Conservation (phyloP, 108 stramenopile genomes). For the Skeletonema menzelii region DNA sequence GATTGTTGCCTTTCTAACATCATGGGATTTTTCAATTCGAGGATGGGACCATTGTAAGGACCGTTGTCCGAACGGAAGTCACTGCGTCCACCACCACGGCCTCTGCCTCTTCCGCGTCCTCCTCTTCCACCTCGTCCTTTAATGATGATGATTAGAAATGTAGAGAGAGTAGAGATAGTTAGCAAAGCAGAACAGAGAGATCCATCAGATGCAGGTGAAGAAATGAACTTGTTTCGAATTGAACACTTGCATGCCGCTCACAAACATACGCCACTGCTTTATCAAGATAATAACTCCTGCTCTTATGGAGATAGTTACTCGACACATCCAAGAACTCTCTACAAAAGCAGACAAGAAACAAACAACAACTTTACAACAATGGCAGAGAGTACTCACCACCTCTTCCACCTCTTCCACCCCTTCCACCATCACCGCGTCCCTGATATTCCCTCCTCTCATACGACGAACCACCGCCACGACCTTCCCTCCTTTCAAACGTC, state of each 20-base stretch:
- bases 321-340: too few species aligned
- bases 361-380: not conserved
- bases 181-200: not conserved
- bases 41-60: constrained; percentile 46
- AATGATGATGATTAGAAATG: not conserved
- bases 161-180: not conserved
- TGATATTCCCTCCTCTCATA: too few species aligned
- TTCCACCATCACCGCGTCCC: not conserved
- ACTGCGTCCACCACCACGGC: constrained; percentile 18
- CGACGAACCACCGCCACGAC: not conserved
- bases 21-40: constrained; percentile 79
- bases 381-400: not conserved
- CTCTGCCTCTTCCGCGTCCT: constrained; percentile 29
- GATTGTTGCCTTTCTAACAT: constrained; percentile 49
- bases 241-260: not conserved
- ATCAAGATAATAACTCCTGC: too few species aligned
- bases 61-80: not conserved
- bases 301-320: too few species aligned
- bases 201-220: not conserved
- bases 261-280: not conserved
- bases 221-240: not conserved
- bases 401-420: not conserved
- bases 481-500: constrained; percentile 2
- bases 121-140: constrained; percentile 21
- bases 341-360: not conserved